Evolutionary conservation across 2,329 filamentous ascomycete genomes (phyloP).

Genomic region (Escovopsis weberi): DNA sequence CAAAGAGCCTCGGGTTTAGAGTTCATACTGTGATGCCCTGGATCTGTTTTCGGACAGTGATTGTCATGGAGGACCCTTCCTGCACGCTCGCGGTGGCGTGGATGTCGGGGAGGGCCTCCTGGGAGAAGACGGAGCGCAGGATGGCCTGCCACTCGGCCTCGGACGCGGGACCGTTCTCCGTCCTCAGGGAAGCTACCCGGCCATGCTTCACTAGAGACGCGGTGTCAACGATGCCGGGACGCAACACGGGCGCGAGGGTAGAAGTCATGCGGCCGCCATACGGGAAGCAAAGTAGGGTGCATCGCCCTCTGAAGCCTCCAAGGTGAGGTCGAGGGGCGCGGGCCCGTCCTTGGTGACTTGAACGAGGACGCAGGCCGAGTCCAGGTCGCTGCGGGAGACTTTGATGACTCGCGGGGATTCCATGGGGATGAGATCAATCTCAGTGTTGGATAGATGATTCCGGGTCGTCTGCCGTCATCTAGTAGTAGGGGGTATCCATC

Average conservation of each 20-base stretch:
- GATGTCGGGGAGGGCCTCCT: conserved; percentile 35
- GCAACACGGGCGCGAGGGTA: too few species aligned
- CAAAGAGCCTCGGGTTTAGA: background rate
- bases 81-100: conserved; percentile 46
- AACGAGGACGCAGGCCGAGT: conserved; percentile 42
- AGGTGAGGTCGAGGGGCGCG: conserved; percentile 46
- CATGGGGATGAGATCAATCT: conserved; percentile 9
- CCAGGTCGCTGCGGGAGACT: conserved; percentile 39
- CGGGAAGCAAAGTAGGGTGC: conserved; percentile 42
- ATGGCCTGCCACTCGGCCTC: conserved; percentile 53
- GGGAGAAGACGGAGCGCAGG: conserved; percentile 41
- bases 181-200: conserved; percentile 35
- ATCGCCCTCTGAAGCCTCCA: conserved; percentile 54
- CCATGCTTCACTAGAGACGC: conserved; percentile 38
- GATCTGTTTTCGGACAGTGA: conserved; percentile 51
- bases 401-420: conserved; percentile 32
- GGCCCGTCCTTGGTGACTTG: conserved; percentile 37
- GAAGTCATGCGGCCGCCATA: conserved; percentile 13
- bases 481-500: too few species aligned
- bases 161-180: conserved; percentile 38
- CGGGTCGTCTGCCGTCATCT: too few species aligned
- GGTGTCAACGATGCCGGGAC: too few species aligned
- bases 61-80: conserved; percentile 34
- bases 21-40: conserved; percentile 50
- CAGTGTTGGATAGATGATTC: too few species aligned